A percentile compares a stretch with the other conserved stretches of the same genome.
Conservation (phyloP, 1,284 basidiomycete genomes). For the Cryptococcus wingfieldii region DNA sequence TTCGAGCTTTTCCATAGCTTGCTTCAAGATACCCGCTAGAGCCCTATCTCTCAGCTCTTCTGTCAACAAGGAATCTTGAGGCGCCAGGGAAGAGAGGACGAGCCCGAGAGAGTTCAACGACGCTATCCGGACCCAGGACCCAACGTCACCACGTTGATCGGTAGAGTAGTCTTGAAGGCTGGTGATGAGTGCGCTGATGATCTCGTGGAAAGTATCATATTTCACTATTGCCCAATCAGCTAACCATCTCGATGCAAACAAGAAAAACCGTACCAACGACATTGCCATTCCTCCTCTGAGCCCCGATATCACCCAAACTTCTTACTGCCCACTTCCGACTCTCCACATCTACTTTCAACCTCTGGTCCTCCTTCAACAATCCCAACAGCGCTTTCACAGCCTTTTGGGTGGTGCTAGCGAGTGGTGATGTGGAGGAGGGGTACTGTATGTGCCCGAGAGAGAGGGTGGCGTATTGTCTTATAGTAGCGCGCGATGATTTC, state of each 20-base stretch:
- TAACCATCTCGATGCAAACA: not conserved
- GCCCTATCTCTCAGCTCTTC: conserved; percentile 28
- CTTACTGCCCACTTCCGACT: conserved; percentile 37
- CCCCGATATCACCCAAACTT: conserved; percentile 29
- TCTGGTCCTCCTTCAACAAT: conserved; percentile 19
- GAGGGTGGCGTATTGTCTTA: conserved; percentile 70
- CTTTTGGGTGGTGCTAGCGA: not conserved
- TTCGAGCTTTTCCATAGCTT: conserved; percentile 85
- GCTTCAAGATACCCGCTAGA: conserved; percentile 71
- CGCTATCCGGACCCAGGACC: conserved; percentile 88
- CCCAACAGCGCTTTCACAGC: conserved; percentile 23
- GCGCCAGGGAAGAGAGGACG: conserved; percentile 16
- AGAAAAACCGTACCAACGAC: conserved; percentile 19
- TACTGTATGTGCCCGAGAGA: conserved; percentile 73
- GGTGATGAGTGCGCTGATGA: conserved; percentile 48
- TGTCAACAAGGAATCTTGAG: not conserved
- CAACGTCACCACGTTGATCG: conserved; percentile 94
- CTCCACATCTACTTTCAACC: conserved; percentile 43
- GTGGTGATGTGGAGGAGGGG: conserved; percentile 11
- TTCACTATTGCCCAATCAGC: conserved; percentile 15
- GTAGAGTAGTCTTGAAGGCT: conserved; percentile 85
- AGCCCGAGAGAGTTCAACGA: conserved; percentile 53
- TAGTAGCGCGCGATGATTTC: conserved; percentile 49
- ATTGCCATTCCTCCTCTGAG: conserved; percentile 2
- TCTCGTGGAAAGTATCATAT: conserved; percentile 1